Evolutionary conservation across 202 grass and related monocot genomes (phyloP).

Genomic region (Carex sylvatica): DNA sequence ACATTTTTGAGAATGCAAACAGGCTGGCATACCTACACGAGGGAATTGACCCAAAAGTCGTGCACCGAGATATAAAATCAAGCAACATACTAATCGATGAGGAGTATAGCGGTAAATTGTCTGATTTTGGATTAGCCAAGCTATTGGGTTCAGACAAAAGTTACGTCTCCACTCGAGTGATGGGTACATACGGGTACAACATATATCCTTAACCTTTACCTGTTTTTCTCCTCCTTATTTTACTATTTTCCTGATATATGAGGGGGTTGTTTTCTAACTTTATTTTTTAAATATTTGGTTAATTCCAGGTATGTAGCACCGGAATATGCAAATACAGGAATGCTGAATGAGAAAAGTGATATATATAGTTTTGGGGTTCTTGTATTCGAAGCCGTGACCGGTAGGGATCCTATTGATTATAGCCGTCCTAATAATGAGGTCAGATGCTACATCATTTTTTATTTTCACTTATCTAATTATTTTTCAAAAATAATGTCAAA

Average conservation of each 20-base stretch:
- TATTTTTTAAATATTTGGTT: slow-evolving; percentile 33
- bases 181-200: slow-evolving; percentile 94
- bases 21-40: slow-evolving; percentile 94
- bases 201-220: neutral
- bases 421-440: slow-evolving; percentile 79
- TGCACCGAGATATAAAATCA: slow-evolving; percentile 96
- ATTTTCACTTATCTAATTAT: neutral
- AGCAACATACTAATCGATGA: slow-evolving; percentile 93
- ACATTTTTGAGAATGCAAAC: slow-evolving; percentile 7
- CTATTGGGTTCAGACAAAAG: slow-evolving; percentile 82
- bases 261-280: slow-evolving; percentile 1
- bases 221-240: neutral
- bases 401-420: slow-evolving; percentile 93
- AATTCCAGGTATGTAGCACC: slow-evolving; percentile 80
- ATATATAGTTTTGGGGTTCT: slow-evolving; percentile 98
- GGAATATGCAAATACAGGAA: slow-evolving; percentile 87
- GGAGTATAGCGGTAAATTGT: slow-evolving; percentile 85
- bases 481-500: neutral
- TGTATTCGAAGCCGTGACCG: slow-evolving; percentile 79
- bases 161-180: slow-evolving; percentile 91
- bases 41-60: slow-evolving; percentile 91
- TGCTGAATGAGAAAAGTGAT: slow-evolving; percentile 97
- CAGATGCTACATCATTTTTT: slow-evolving; percentile 2
- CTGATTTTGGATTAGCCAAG: slow-evolving; percentile 95
- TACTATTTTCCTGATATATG: neutral